Conservation (phyloP, 768 basidiomycete genomes). For the Sporobolomyces pararoseus region DNA sequence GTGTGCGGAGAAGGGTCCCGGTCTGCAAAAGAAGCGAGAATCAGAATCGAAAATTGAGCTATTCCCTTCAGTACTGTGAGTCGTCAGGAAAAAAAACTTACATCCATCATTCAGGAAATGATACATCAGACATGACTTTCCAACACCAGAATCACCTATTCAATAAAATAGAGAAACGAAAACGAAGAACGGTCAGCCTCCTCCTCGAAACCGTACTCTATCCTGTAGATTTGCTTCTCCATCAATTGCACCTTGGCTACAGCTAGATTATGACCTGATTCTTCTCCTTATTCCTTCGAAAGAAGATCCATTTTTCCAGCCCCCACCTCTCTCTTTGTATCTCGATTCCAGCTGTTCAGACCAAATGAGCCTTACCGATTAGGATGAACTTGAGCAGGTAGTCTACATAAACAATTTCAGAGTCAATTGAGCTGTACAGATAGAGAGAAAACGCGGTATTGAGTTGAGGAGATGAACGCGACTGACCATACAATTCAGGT, state of each 20-base stretch:
- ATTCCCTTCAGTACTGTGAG: not conserved
- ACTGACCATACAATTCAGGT: slow-evolving; percentile 38
- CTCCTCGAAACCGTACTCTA: slow-evolving; percentile 12
- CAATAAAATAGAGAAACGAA: too few relatives aligned
- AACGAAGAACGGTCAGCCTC: slow-evolving; percentile 20
- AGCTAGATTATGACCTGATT: too few relatives aligned
- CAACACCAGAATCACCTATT: slow-evolving; percentile 89
- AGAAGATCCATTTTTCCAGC: not conserved
- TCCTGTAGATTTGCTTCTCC: too few relatives aligned
- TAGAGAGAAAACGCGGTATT: not conserved
- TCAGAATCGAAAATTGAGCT: not conserved
- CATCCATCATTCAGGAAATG: slow-evolving; percentile 95
- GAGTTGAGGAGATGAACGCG: not conserved
- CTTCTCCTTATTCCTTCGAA: too few relatives aligned
- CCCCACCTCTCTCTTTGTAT: not conserved
- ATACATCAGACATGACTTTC: slow-evolving; percentile 93
- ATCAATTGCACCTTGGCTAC: too few relatives aligned
- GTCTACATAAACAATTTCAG: slow-evolving; percentile 56
- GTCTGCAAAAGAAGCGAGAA: slow-evolving; percentile 22
- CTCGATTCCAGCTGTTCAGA: not conserved
- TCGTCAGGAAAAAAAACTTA: slow-evolving; percentile 52
- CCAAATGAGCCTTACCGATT: slow-evolving; percentile 61
- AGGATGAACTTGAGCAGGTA: slow-evolving; percentile 99
- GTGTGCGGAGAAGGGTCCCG: slow-evolving; percentile 65
- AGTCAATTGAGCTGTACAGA: not conserved